Percentiles rank a stretch among this genome's conserved stretches.
phyloP scores from a whole-genome alignment of 768 basidiomycete species.

The Rhodosporidiobolus odoratus region DNA sequence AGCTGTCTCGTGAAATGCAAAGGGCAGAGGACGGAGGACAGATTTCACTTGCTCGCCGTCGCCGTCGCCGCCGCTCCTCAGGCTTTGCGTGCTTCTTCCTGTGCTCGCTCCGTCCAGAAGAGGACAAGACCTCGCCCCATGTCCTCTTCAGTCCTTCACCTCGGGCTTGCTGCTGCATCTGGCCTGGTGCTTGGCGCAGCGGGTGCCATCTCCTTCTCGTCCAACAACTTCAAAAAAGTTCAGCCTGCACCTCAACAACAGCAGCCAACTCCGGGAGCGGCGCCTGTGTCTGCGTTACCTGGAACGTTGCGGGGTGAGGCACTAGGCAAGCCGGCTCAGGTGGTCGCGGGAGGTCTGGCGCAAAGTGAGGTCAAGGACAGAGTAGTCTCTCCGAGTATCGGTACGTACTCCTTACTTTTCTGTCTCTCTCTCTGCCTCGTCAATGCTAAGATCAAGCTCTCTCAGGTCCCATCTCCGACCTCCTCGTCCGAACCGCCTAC shows the following conservation, averaged over 20 bases:
- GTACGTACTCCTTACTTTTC: not conserved
- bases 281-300: not conserved
- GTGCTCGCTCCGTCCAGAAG: not conserved
- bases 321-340: slow-evolving; percentile 13
- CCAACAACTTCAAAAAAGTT: not conserved
- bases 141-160: slow-evolving; percentile 14
- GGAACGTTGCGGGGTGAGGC: not conserved
- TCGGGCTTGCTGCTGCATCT: slow-evolving; percentile 15
- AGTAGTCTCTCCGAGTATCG: slow-evolving; percentile 18
- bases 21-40: too few relatives aligned
- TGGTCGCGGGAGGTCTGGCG: slow-evolving; percentile 4
- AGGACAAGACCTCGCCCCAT: not conserved
- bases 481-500: slow-evolving; percentile 27
- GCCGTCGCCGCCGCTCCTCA: not conserved
- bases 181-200: slow-evolving; percentile 32
- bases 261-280: not conserved
- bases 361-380: not conserved
- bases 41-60: too few relatives aligned
- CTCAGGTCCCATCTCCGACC: slow-evolving; percentile 34
- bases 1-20: too few relatives aligned
- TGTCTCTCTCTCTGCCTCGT: not conserved
- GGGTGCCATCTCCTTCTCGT: slow-evolving; percentile 21
- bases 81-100: not conserved
- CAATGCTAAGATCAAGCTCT: not conserved
- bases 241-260: not conserved